Evolutionary conservation across 768 basidiomycete species (phyloP).

Genomic region (Megacollybia marginata): DNA sequence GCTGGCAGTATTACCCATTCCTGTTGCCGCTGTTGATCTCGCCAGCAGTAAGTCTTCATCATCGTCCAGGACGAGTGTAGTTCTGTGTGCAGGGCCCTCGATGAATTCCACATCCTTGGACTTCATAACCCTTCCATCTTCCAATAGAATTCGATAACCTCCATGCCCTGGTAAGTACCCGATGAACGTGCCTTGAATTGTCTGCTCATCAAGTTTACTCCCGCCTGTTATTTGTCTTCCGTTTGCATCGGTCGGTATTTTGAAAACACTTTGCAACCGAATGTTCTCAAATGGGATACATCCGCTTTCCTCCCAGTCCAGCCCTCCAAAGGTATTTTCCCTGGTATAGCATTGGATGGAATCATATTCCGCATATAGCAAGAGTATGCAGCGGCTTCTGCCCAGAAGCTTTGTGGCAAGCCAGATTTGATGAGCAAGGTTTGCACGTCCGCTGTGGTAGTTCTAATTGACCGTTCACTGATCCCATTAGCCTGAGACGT

Average conservation of each 20-base stretch:
- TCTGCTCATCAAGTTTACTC: not conserved
- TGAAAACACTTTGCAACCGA: not conserved
- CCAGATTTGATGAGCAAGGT: not conserved
- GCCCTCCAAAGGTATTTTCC: not conserved
- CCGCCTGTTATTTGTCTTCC: not conserved
- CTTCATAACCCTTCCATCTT: not conserved
- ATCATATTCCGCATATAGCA: not conserved
- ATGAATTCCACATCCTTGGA: not conserved
- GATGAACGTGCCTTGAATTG: not conserved
- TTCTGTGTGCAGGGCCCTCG: not conserved
- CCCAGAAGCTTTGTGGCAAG: not conserved
- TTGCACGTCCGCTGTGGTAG: conserved; percentile 7
- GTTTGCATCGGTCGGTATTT: not conserved
- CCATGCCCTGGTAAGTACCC: not conserved
- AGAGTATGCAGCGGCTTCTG: not conserved
- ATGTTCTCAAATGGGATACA: not conserved
- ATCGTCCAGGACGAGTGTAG: too few relatives aligned
- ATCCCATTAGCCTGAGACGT: conserved; percentile 6
- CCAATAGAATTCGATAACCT: not conserved
- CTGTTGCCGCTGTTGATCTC: too few relatives aligned
- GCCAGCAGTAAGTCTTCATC: too few relatives aligned
- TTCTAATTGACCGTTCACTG: not conserved
- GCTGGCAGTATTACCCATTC: too few relatives aligned
- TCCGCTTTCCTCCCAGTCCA: not conserved
- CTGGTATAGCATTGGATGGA: not conserved